Conservation (phyloP, 345 rosid genomes). For the Bruguiera sexangula region DNA sequence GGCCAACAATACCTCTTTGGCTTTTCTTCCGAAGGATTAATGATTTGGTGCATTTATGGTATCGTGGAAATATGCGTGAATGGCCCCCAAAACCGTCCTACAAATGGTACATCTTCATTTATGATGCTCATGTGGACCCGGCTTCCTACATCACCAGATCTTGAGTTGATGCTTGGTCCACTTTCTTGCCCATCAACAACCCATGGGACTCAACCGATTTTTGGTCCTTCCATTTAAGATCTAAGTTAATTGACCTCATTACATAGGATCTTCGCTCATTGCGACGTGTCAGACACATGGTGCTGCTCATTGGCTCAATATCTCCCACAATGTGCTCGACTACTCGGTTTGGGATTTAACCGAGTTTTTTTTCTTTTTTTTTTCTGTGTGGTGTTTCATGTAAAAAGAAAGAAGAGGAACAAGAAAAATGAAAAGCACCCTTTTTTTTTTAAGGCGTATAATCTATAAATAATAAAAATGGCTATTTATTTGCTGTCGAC, state of each 20-base stretch:
- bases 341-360: no score
- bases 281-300: neutral
- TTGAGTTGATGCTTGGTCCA: neutral
- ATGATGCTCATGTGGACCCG: conserved; percentile 6
- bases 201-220: neutral
- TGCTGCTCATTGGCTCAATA: neutral
- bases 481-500: no score
- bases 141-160: conserved; percentile 15
- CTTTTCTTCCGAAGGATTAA: conserved; percentile 17
- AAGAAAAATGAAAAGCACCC: no score
- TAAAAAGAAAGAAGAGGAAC: no score
- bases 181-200: neutral
- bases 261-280: neutral
- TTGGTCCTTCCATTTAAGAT: neutral
- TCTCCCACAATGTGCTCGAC: neutral
- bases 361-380: no score
- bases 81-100: conserved; percentile 28
- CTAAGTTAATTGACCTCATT: neutral
- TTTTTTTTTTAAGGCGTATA: no score
- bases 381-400: no score
- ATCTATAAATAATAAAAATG: no score
- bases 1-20: neutral
- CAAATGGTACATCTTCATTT: conserved; percentile 28
- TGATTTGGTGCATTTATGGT: conserved; percentile 49
- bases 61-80: conserved; percentile 30